Evolutionary conservation across 768 basidiomycete genomes (phyloP).

Genomic region (Mycena vitilis): DNA sequence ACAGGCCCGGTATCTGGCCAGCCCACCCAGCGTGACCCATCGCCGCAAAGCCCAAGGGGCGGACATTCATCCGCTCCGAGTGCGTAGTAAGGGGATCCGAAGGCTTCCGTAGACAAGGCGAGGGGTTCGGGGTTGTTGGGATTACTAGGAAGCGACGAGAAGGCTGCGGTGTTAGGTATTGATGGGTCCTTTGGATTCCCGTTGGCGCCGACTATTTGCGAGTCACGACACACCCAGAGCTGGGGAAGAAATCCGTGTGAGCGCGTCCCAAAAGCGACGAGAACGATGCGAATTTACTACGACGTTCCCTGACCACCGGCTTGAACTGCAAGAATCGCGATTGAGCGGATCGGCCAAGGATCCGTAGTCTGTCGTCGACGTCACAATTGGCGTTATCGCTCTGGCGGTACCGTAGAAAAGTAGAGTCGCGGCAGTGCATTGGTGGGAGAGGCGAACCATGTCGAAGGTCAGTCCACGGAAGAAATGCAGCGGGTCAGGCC

Average conservation of each 20-base stretch:
- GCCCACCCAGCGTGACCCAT: slow-evolving; percentile 31
- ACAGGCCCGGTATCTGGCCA: slow-evolving; percentile 32
- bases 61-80: slow-evolving; percentile 29
- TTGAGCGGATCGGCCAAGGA: slow-evolving; percentile 16
- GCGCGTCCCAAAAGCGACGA: no score
- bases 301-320: slow-evolving; percentile 12
- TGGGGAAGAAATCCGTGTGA: background rate
- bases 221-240: slow-evolving; percentile 32
- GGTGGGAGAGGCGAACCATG: background rate
- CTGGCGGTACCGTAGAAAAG: background rate
- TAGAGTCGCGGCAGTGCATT: background rate
- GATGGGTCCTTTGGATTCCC: slow-evolving; percentile 5
- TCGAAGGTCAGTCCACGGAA: no score
- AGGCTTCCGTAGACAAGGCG: slow-evolving; percentile 8
- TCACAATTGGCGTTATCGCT: slow-evolving; percentile 19
- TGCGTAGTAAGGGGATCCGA: slow-evolving; percentile 24
- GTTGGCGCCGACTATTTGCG: slow-evolving; percentile 9
- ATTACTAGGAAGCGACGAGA: slow-evolving; percentile 10
- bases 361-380: slow-evolving; percentile 24
- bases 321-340: slow-evolving; percentile 34
- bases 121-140: background rate
- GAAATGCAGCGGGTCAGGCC: no score
- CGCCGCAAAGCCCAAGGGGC: slow-evolving; percentile 17
- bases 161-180: slow-evolving; percentile 24
- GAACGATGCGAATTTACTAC: background rate